Evolutionary conservation across 169 alveolate genomes (phyloP), one percentile per base, ranked within the genome.

Genomic region (Plasmodium cynomolgi): DNA sequence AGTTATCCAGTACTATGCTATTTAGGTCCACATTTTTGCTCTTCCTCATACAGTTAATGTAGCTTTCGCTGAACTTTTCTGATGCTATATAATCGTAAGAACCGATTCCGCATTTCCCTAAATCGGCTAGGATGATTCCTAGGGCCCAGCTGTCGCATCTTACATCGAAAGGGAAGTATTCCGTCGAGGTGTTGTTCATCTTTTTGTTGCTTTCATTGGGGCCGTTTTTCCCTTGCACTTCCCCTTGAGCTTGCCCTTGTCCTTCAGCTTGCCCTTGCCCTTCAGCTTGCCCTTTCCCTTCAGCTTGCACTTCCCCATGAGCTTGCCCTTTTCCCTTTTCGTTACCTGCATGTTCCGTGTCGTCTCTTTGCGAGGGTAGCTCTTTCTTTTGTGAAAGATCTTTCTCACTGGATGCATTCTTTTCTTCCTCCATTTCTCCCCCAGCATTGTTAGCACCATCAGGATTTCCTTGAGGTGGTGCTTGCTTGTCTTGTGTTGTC

Each of bases 81-180:
- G 83, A 80, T 56, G 72, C 17, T 73, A 80, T 80, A 62, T 80
- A 39, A 41, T 88, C 90, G 50, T 88, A 88, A n/a, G 94, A 68
- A 9, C 75, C 56, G 9, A 77, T 71, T 23, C 94, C 94, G 54
- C 94, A 88, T 81, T 88, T 88, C 50, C 80, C 94, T n/a, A 88
- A 81, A 80, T 88, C 94, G 20, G 94, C 94, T 88, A 88, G 58
- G 72, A 88, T 88, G 44, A 88, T 88, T 6, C 94, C 94, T 80
- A 88, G 72, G 47, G 94, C 62, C 94, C 94, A 88, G 73, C 94
- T 88, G 83, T 88, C 94, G 82, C 91, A 80, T 88, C 94, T 88
- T 17, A 80, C 83, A 68, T 88, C 94, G 74, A 88, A 88, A 20
- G 94, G 94, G 5, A 71, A 11, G 54, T 88, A 88, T 88, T 88